Conservation (phyloP, 352 stramenopile species). For the Globisporangium heterothallicum region DNA sequence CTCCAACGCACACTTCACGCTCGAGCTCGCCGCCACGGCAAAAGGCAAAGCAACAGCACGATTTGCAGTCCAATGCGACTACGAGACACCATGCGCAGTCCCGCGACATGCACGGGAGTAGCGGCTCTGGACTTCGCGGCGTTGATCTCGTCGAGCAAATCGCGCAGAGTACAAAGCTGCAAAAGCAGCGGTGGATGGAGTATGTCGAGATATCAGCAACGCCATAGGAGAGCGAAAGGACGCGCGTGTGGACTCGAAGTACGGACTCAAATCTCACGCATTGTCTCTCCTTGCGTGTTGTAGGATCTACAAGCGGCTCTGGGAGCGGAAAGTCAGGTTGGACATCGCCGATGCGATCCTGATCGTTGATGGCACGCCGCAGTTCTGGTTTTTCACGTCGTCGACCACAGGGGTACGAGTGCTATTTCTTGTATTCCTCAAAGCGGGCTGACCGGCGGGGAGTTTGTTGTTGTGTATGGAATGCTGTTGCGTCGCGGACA, state of each 20-base stretch:
- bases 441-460: too few relatives aligned
- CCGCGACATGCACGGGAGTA: background rate
- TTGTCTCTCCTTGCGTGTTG: background rate
- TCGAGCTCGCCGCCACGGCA: background rate
- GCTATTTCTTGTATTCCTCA: background rate
- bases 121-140: constrained; percentile 20
- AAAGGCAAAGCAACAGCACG: background rate
- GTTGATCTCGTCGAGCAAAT: constrained; percentile 52
- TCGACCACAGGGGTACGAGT: constrained; percentile 34
- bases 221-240: too few relatives aligned
- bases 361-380: constrained; percentile 31
- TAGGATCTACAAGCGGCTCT: constrained; percentile 53
- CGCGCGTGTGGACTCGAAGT: too few relatives aligned
- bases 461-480: too few relatives aligned
- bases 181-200: constrained; percentile 56
- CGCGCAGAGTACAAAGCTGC: constrained; percentile 35
- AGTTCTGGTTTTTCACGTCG: constrained; percentile 64
- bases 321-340: constrained; percentile 49
- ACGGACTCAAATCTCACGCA: background rate
- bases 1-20: background rate
- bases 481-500: too few relatives aligned
- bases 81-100: background rate
- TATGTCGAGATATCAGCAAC: constrained; percentile 10
- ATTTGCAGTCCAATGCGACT: background rate
- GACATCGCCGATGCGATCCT: constrained; percentile 58